A percentile compares a stretch with the other conserved stretches of the same genome.
Evolutionary conservation across 768 basidiomycete species (phyloP).

Genomic region (Lanmaoa rubissima): DNA sequence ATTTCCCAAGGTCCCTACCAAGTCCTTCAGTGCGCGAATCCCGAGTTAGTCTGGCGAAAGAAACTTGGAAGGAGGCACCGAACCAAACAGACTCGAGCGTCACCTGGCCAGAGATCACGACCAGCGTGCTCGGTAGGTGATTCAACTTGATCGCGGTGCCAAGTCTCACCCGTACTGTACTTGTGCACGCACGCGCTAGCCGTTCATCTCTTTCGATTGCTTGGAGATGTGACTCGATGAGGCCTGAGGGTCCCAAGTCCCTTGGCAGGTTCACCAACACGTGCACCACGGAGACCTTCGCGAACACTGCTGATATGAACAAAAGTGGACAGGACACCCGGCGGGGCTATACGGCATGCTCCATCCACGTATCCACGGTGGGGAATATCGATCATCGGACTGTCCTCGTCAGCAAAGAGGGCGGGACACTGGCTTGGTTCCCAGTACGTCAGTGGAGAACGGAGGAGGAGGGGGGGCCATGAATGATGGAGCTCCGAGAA

Average conservation of each 20-base stretch:
- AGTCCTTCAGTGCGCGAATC: background rate
- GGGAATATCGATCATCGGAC: background rate
- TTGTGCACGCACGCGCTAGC: background rate
- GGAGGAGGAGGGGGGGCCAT: background rate
- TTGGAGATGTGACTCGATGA: background rate
- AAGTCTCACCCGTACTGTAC: no score
- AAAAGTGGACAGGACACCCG: background rate
- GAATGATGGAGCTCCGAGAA: background rate
- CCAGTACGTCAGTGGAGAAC: background rate
- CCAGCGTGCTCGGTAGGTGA: background rate
- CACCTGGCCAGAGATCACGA: background rate
- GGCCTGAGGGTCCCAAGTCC: background rate
- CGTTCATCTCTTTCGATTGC: background rate
- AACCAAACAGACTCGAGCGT: background rate
- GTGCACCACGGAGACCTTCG: background rate
- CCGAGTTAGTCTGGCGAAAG: no score
- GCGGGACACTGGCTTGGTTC: no score
- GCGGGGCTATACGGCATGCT: background rate
- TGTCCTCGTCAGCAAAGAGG: background rate
- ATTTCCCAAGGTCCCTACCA: background rate
- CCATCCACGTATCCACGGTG: background rate
- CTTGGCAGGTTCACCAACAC: background rate
- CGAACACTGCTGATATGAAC: slow-evolving; percentile 1
- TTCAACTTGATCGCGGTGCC: background rate
- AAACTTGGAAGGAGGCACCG: no score